Evolutionary conservation across 371 early-diverging fungal species (phyloP), one percentile per base, ranked within the genome.

Genomic region (Actinomucor elegans): DNA sequence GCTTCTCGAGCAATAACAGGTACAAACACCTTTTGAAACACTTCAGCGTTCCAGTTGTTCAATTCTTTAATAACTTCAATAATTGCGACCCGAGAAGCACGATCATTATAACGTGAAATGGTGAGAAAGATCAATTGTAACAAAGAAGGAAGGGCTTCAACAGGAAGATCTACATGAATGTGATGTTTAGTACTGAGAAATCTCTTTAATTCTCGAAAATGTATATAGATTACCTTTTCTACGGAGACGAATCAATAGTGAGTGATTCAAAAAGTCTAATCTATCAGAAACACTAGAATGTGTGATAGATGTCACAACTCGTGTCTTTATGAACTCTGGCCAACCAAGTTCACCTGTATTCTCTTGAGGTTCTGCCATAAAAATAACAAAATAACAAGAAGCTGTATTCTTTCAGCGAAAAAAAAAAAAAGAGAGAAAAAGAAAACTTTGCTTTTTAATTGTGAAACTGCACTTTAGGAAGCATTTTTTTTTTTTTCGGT

Each of bases 41-140:
- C 67, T n/a, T 66, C 61, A 18, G 83, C 62, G 42, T 84, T 83
- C 84, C 82, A 84, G 43, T 72, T 72, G 58, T 83, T 70, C 26
- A 86, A 66, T 35, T 81, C 86, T 31, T 68, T 71, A n/a, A 84
- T 56, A 5, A 78, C 78, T 24, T 83, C 83, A n/a, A 84, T 52
- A 35, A 84, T 73, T 3, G 80, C 67, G 29, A 65, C 58, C 48
- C 87, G 85, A 14, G 85, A 86, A 27, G 71, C 61, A 48, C 83
- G 76, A 56, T 86, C 87, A 38, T 69, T 76, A 55, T 86, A 86
- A 38, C 87, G 85, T 21, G 85, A 64, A 61, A 83, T 80, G 35
- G 85, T 80, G 38, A 84, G 60, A 48, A 81, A 70, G 23, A 84
- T 48, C 42, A 83, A 57, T 40, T 76, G 78, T 37, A 86, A 63